phyloP scores from a whole-genome alignment of 1,139 yeast species.

The Saccharomyces hybrid region DNA sequence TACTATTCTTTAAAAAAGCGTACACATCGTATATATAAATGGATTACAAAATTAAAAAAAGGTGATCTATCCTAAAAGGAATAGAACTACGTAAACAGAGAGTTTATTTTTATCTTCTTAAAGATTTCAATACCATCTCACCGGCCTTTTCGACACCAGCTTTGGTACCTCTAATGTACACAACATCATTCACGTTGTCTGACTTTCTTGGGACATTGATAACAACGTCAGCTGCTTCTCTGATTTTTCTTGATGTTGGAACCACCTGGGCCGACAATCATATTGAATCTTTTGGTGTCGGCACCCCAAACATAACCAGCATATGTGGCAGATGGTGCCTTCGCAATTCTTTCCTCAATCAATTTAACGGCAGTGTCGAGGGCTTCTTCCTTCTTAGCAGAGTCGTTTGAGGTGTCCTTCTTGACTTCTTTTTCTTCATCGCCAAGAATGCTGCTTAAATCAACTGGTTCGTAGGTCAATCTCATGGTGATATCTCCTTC shows the following conservation, averaged over 20 bases:
- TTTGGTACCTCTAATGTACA: constrained; percentile 38
- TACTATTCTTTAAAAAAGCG: not conserved
- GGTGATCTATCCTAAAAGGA: not conserved
- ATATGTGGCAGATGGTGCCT: constrained; percentile 34
- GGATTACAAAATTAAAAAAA: not conserved
- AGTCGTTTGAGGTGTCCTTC: not conserved
- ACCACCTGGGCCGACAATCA: constrained; percentile 71
- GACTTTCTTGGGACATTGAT: constrained; percentile 56
- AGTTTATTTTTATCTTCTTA: constrained; percentile 13
- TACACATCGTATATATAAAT: constrained; percentile 1
- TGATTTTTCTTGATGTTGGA: constrained; percentile 53
- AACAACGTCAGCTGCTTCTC: constrained; percentile 50
- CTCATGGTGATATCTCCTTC: constrained; percentile 56
- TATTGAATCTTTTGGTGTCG: constrained; percentile 41
- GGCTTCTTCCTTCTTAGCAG: constrained; percentile 21
- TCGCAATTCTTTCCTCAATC: constrained; percentile 32
- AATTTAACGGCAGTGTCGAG: constrained; percentile 22
- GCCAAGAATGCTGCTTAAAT: constrained; percentile 33
- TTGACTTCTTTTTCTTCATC: constrained; percentile 32
- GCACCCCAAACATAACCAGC: constrained; percentile 45
- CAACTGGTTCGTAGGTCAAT: constrained; percentile 38
- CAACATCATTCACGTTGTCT: constrained; percentile 43
- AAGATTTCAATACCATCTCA: constrained; percentile 30
- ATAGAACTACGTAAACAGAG: not conserved
- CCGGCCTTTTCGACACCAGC: constrained; percentile 38